A percentile compares a stretch with the other conserved stretches of the same genome.
Evolutionary conservation across 495 filamentous ascomycete genomes (phyloP).

Genomic region (Podospora appendiculata): DNA sequence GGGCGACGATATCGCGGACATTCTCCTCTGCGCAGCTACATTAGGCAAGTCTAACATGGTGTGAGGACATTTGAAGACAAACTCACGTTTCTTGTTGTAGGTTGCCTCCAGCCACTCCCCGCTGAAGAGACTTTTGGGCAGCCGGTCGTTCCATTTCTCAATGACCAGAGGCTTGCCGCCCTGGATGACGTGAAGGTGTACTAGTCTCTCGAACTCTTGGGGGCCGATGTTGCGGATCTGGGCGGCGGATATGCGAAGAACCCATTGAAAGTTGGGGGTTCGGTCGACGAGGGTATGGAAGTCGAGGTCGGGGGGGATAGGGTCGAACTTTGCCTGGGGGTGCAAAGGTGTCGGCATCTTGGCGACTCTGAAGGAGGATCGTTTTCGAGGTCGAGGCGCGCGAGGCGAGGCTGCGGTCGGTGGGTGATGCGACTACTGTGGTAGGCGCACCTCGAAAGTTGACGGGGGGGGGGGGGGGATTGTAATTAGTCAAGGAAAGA

Average conservation of each 20-base stretch:
- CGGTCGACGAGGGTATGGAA: conserved; percentile 62
- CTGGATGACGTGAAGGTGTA: conserved; percentile 70
- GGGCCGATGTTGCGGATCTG: conserved; percentile 64
- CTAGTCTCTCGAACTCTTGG: conserved; percentile 70
- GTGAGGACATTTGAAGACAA: background rate
- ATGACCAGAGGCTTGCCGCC: conserved; percentile 81
- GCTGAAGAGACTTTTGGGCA: conserved; percentile 64
- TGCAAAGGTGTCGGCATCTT: conserved; percentile 63
- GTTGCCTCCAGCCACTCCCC: conserved; percentile 67
- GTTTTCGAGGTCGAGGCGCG: no score
- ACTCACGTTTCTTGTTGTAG: conserved; percentile 64
- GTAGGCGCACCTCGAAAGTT: no score
- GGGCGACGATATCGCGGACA: conserved; percentile 66
- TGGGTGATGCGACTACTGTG: no score
- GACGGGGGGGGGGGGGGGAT: no score
- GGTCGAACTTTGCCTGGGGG: conserved; percentile 67
- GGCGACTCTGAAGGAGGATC: background rate
- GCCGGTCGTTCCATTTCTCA: conserved; percentile 70
- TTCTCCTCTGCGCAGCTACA: conserved; percentile 38
- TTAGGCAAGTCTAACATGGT: background rate
- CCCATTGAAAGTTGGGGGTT: conserved; percentile 77
- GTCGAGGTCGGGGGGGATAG: conserved; percentile 77
- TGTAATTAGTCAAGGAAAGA: no score
- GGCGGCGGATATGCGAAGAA: conserved; percentile 62
- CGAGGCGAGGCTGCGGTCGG: no score